Base-by-base conservation (phyloP, 495 filamentous ascomycete species). In the Aspergillus diversus region DNA sequence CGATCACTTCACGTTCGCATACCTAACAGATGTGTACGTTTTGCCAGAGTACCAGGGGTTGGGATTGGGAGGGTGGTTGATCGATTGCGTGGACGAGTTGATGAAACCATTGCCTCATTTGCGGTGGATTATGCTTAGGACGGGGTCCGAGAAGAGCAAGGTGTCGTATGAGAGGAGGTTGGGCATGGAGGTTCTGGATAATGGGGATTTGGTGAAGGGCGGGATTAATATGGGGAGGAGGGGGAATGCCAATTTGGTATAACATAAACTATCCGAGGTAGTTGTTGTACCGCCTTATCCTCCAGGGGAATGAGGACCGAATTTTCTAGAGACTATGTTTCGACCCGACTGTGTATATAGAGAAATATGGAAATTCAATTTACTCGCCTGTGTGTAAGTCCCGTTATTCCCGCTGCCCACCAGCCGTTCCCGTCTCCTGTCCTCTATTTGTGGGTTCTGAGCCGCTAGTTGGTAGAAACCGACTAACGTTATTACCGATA, bases 11-110 rank as follows among this genome's bases (percentile, higher is more conserved):
- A 87, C 87, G 0, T 83, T 89, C 63, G 86, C 80, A n/a, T 91
- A 89, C 66, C 74, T 91, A 27, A 89, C 89, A 9, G 89, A 91
- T 59, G 84, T 92, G 27, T 92, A 86, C 63, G 73, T 91, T 6
- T 59, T 85, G 0, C 68, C 76, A 0, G 76, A 82, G 55, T 77
- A 86, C 54, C 84, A 88, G 58, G 80, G 83, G 0, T 72, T 79
- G n/a, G 88, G 89, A 0, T 75, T 92, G 0, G 88, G 84, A 0
- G 75, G 70, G 9, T 92, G 87, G 87, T 67, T 91, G 60, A 81
- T 89, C 64, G 63, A 69, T 17, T 87, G 86, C 64, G 68, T 87
- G 9, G 75, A 83, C 43, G 86, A 91, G 64, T 51, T 81, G 1
- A 42, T 90, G 21, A 62, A 74, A n/a, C 63, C 62, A 3, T 83